Conservation (phyloP, 139 green algal genomes). For the Chlorella sp. region DNA sequence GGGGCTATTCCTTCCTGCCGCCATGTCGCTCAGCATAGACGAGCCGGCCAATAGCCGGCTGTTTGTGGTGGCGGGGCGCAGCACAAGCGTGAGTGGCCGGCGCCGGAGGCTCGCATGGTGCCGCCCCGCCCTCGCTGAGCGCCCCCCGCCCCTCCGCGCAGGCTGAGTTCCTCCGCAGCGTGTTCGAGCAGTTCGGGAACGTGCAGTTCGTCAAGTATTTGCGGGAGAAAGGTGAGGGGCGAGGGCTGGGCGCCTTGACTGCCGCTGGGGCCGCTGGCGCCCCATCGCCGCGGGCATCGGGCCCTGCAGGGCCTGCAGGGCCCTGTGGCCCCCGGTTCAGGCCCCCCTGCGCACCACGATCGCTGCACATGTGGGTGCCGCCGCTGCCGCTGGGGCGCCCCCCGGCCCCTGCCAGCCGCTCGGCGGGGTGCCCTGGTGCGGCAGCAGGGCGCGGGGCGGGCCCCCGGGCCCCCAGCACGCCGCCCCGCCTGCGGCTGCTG, state of each 20-base stretch:
- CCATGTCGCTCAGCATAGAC: conserved; percentile 52
- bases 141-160: conserved; percentile 25
- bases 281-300: neutral
- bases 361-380: neutral
- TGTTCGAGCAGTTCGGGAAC: conserved; percentile 43
- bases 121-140: neutral
- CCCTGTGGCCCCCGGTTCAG: conserved; percentile 5
- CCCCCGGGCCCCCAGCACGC: too few species aligned
- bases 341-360: too few species aligned
- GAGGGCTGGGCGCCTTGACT: conserved; percentile 21
- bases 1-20: conserved; percentile 16
- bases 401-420: neutral
- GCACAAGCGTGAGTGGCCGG: conserved; percentile 42
- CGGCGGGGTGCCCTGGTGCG: too few species aligned
- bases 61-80: conserved; percentile 54
- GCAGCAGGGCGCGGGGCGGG: too few species aligned
- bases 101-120: neutral
- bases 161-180: conserved; percentile 55
- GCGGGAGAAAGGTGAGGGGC: conserved; percentile 45
- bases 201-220: conserved; percentile 59
- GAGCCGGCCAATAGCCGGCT: conserved; percentile 47
- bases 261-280: neutral
- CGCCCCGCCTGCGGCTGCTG: too few species aligned
- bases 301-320: neutral
- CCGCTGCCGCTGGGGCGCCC: neutral